These are phyloP conservation scores for Penicillium longicatenatum DNA, from an alignment of 495 filamentous ascomycete species.

Conservation along the genomic window DNA sequence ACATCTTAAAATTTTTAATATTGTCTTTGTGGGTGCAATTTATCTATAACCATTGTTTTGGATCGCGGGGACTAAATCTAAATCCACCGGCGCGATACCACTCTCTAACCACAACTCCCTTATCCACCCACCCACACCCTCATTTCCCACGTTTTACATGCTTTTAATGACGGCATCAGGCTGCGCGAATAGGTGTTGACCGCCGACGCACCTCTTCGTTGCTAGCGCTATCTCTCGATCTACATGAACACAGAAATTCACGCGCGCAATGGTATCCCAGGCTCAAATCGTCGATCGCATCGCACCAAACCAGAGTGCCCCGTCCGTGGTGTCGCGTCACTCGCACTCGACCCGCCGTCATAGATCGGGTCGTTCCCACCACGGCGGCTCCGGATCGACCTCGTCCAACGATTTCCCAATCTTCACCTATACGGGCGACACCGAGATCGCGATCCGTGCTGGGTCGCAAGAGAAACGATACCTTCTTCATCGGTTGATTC, in stretches of 20 bases:
- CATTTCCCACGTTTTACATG: constrained; percentile 6
- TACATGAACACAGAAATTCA: constrained; percentile 3
- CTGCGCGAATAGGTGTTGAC: constrained; percentile 25
- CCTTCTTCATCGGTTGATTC: constrained; percentile 79
- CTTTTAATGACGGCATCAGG: constrained; percentile 18
- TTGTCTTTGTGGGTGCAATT: not conserved
- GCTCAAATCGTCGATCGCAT: constrained; percentile 62
- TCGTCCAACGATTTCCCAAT: constrained; percentile 89
- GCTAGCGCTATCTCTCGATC: not conserved
- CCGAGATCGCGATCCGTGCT: constrained; percentile 78
- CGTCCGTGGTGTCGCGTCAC: constrained; percentile 64
- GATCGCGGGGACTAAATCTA: constrained; percentile 1
- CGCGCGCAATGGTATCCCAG: constrained; percentile 67
- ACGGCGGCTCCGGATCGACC: constrained; percentile 69
- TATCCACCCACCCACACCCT: constrained; percentile 2
- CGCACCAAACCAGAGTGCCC: constrained; percentile 49
- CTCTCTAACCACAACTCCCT: not conserved
- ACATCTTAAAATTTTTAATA: not conserved
- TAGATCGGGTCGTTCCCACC: constrained; percentile 77
- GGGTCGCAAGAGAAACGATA: constrained; percentile 78
- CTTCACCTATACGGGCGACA: constrained; percentile 87
- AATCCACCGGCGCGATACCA: constrained; percentile 1
- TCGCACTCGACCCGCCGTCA: constrained; percentile 59
- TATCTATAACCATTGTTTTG: constrained; percentile 3
- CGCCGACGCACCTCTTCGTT: constrained; percentile 15